These are phyloP conservation scores for Plasmodium chabaudi DNA, from an alignment of 169 alveolate genomes.

Conservation along the genomic window DNA sequence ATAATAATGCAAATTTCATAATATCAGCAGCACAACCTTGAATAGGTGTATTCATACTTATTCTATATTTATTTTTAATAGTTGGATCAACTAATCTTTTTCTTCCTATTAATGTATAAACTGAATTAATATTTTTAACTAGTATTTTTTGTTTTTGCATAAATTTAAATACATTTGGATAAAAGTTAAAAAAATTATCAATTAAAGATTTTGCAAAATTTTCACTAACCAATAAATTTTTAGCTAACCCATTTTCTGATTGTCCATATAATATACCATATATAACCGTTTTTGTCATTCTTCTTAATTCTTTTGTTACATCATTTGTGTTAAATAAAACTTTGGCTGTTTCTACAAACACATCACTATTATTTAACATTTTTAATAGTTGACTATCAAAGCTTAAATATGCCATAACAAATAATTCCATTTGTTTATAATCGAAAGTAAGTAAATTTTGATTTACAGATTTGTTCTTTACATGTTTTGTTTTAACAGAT, in stretches of 20 bases:
- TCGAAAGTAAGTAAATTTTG: conserved; percentile 77
- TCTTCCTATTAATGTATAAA: conserved; percentile 81
- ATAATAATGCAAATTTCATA: conserved; percentile 78
- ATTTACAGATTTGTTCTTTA: neutral
- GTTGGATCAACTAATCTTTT: conserved; percentile 64
- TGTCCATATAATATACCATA: conserved; percentile 84
- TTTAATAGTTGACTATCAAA: conserved; percentile 70
- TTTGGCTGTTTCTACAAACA: conserved; percentile 77
- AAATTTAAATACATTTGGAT: conserved; percentile 75
- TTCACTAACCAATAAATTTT: conserved; percentile 76
- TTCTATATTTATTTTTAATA: conserved; percentile 74
- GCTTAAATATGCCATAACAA: conserved; percentile 81
- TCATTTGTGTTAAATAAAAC: conserved; percentile 72
- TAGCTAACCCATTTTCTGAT: conserved; percentile 80
- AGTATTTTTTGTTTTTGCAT: conserved; percentile 76
- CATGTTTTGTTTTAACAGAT: neutral
- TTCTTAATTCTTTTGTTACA: conserved; percentile 79
- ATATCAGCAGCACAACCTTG: conserved; percentile 86
- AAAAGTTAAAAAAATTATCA: conserved; percentile 73
- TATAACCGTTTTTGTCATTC: conserved; percentile 81
- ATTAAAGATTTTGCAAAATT: conserved; percentile 75
- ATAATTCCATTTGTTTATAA: conserved; percentile 82
- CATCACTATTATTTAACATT: conserved; percentile 66
- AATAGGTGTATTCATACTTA: conserved; percentile 84
- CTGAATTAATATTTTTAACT: conserved; percentile 64